Evolutionary conservation across 2,329 filamentous ascomycete genomes (phyloP), one percentile per base, ranked within the genome.

Genomic region (Xylariaceae sp.): DNA sequence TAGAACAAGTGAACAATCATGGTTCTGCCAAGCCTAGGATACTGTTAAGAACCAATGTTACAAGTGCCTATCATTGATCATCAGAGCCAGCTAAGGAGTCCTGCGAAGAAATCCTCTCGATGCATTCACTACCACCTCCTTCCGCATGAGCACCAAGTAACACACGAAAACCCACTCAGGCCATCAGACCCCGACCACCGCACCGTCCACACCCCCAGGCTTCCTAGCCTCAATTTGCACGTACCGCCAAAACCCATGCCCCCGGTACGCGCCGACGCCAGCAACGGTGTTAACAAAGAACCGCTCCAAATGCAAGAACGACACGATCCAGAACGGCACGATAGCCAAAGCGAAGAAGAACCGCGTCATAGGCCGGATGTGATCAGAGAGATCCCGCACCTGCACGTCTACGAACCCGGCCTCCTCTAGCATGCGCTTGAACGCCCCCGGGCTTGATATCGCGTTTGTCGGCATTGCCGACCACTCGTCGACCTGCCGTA

Each of bases 251-350:
- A 67, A 63, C 2, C 62, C 53, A 22, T 63, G 63, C 12, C 68
- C 68, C 5, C 66, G 60, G 56, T 74, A 72, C 0, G 61, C 60
- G 49, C 70, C 58, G 19, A 71, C 70, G 6, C 72, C 75, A 2
- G 76, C 74, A n/a, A 76, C 68, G 0, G 72, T 75, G 59, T 80
- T 80, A 50, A 76, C 70, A 46, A 80, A 79, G 37, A 67, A 70
- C 5, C 66, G 58, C 57, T 81, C 70, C 7, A 80, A 65, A 0
- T 68, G 63, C 4, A 80, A 58, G 1, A 79, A 59, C 18, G 61
- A 63, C 47, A 80, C 65, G 37, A 80, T 62, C 16, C 73, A 63
- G 60, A 74, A 80, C 2, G 77, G 77, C 9, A 80, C 61, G 22
- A 73, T 70, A 2, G 71, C 75, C 8, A 80, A 52, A 2, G 73